Conservation (phyloP, 139 green algal genomes). For the Desmodesmus armatus region DNA sequence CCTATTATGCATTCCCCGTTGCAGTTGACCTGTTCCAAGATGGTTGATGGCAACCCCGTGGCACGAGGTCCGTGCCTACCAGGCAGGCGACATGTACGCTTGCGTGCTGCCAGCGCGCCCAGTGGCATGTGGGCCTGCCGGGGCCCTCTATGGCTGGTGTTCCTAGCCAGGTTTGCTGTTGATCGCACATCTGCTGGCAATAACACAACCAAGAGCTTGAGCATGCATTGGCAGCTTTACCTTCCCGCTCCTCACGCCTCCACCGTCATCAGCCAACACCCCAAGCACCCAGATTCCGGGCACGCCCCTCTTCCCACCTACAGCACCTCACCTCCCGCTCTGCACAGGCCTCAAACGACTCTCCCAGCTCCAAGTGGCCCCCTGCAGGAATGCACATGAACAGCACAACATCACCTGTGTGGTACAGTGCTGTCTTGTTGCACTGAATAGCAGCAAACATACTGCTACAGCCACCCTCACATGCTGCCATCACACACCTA, state of each 20-base stretch:
- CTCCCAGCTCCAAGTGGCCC: conserved; percentile 18
- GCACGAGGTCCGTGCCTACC: neutral
- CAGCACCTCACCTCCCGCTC: conserved; percentile 4
- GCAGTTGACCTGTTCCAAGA: neutral
- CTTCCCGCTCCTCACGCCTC: neutral
- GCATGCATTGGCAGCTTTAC: neutral
- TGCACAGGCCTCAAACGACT: conserved; percentile 22
- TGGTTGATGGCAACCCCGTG: no score
- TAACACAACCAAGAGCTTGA: no score
- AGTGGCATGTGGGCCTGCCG: neutral
- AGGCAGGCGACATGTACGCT: neutral
- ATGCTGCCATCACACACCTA: no score
- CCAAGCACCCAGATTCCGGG: neutral
- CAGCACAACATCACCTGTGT: neutral
- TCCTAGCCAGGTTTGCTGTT: neutral
- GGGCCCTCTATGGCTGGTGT: neutral
- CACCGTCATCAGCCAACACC: neutral
- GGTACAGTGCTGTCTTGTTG: no score
- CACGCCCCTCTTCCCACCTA: no score
- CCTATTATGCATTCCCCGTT: neutral
- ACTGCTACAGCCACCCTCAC: no score
- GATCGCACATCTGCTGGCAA: neutral
- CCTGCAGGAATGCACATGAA: neutral
- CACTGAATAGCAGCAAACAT: no score
- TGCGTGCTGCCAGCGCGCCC: neutral